Base-by-base conservation (phyloP, 2,329 filamentous ascomycete genomes). In the Diaporthe ampelina region DNA sequence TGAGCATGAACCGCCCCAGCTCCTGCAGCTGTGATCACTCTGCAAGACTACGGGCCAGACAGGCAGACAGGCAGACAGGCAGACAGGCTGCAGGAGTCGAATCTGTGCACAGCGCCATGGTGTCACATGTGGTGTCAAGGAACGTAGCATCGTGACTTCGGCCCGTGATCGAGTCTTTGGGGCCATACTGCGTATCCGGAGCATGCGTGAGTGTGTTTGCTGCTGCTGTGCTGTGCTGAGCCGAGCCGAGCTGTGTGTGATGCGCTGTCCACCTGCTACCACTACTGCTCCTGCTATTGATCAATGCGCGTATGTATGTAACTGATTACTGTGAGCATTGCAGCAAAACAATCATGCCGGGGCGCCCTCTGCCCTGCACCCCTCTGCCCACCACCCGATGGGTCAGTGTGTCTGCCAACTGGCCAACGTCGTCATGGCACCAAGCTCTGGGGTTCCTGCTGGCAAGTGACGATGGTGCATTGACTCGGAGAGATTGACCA, bases 81-180 rank as follows among this genome's bases (percentile, higher is more conserved):
- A 54, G 63, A 43, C 40, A 19, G 40, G 40, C 40, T 67, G 61
- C 45, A 67, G 63, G 63, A 52, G 63, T 37, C 32, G 63, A 52
- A 52, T 67, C 63, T 67, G 63, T 67, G 63, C 63, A 67, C 63
- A 52, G 45, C 48, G 63, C 63, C 63, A 68, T 68, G 40, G 63
- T 68, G 63, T 68, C 63, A 68, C 63, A 68, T 26, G 63, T 68
- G 63, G 63, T 50, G 63, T 68, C 63, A 37, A 72, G 48, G 29
- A 32, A 57, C 48, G 48, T 61, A 59, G 70, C 57, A 72, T 65
- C 70, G 48, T 72, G 43, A 63, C 57, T 63, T 63, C 57, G 70
- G 70, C 48, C 57, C 57, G 70, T 63, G 70, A 72, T 72, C 57
- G 57, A 63, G 45, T 26, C n/a, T n/a, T 19, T 24, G n/a, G 15